Evolutionary conservation across 306 rosid species (phyloP).

Genomic region (Malus domestica): DNA sequence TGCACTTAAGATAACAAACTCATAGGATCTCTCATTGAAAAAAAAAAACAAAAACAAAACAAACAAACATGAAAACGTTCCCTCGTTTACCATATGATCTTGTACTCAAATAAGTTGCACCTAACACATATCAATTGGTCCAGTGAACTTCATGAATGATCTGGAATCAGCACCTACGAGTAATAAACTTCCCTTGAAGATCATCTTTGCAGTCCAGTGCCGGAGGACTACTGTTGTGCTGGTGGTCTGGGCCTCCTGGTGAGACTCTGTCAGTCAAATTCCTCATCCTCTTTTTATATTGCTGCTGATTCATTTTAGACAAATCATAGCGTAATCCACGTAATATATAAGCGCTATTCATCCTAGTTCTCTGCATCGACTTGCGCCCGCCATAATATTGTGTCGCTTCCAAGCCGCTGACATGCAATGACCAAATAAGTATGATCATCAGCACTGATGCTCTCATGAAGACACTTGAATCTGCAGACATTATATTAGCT

Average conservation of each 20-base stretch:
- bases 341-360: not conserved
- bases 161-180: not conserved
- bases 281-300: not conserved
- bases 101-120: not conserved
- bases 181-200: not conserved
- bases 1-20: not conserved
- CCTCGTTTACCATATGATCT: not conserved
- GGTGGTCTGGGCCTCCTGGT: conserved; percentile 8
- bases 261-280: not conserved
- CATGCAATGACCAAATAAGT: conserved; percentile 4
- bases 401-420: not conserved
- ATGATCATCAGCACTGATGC: conserved; percentile 9
- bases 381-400: not conserved
- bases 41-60: not conserved
- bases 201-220: not conserved
- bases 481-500: not conserved
- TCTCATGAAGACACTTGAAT: not conserved
- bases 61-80: not conserved
- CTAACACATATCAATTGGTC: not conserved
- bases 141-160: not conserved
- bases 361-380: conserved; percentile 1
- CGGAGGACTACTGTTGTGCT: not conserved
- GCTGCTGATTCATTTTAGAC: not conserved
- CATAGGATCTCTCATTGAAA: not conserved
- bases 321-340: not conserved